Percentiles rank a stretch among this genome's conserved stretches.
These are phyloP conservation scores for Artomyces pyxidatus DNA, from an alignment of 768 basidiomycete genomes.

Conservation along the genomic window DNA sequence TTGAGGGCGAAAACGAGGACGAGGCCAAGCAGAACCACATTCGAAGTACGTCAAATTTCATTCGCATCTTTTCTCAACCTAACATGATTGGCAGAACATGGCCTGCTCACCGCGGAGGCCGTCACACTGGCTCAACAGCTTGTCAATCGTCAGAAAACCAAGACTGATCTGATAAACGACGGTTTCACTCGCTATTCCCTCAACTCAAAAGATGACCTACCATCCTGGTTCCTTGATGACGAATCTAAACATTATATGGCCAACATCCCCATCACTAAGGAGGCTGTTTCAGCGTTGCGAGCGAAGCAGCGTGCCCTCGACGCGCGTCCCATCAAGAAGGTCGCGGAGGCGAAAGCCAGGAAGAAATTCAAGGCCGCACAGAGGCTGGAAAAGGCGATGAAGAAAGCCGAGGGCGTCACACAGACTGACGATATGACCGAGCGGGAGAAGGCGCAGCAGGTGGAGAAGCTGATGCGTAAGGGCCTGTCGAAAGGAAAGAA, in stretches of 20 bases:
- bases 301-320: slow-evolving; percentile 91
- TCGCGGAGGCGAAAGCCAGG: slow-evolving; percentile 95
- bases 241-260: slow-evolving; percentile 88
- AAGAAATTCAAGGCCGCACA: slow-evolving; percentile 89
- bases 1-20: slow-evolving; percentile 69
- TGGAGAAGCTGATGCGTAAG: slow-evolving; percentile 86
- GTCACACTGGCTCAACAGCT: slow-evolving; percentile 86
- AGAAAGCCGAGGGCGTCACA: slow-evolving; percentile 92
- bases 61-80: neutral
- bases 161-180: slow-evolving; percentile 84
- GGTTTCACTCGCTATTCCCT: slow-evolving; percentile 94
- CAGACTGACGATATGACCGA: slow-evolving; percentile 87
- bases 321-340: slow-evolving; percentile 96
- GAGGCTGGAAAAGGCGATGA: slow-evolving; percentile 84
- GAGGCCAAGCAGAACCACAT: slow-evolving; percentile 57
- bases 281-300: slow-evolving; percentile 77
- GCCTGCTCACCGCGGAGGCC: slow-evolving; percentile 82
- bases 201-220: slow-evolving; percentile 86
- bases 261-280: slow-evolving; percentile 95
- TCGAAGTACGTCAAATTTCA: slow-evolving; percentile 49
- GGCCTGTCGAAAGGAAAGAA: slow-evolving; percentile 62
- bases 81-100: slow-evolving; percentile 46
- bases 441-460: slow-evolving; percentile 87
- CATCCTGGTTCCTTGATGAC: slow-evolving; percentile 96
- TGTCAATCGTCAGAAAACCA: slow-evolving; percentile 85